These are phyloP conservation scores for Nicotiana attenuata DNA, from an alignment of 257 asterid genomes.

Conservation along the genomic window DNA sequence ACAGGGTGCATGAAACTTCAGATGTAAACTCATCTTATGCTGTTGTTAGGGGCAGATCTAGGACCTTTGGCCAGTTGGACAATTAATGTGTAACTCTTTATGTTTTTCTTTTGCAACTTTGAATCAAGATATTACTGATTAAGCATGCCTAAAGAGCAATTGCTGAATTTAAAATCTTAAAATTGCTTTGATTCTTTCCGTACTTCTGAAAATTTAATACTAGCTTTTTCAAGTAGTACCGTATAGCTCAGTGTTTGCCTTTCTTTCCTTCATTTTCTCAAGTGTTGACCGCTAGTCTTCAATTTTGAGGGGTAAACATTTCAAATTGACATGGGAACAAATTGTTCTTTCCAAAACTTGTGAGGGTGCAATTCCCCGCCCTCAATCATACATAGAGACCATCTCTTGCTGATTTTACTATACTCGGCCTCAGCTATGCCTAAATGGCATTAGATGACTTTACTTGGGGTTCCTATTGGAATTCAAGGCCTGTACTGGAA, in stretches of 20 bases:
- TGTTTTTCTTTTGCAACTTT: background rate
- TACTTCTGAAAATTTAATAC: background rate
- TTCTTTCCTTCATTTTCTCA: too few relatives aligned
- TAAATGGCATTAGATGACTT: background rate
- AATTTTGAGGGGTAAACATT: background rate
- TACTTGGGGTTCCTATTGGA: background rate
- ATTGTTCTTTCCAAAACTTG: background rate
- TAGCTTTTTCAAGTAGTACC: background rate
- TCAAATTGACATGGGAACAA: background rate
- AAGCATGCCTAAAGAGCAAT: background rate
- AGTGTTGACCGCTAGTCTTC: background rate
- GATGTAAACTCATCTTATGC: background rate
- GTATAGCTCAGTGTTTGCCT: background rate
- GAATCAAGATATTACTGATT: background rate
- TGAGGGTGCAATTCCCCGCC: background rate
- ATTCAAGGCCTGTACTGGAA: background rate
- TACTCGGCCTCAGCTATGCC: background rate
- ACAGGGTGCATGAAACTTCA: background rate
- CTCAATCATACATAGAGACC: background rate
- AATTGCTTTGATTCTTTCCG: background rate
- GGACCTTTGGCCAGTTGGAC: background rate
- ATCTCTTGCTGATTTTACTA: background rate
- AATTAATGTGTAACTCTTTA: background rate
- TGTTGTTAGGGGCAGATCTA: background rate
- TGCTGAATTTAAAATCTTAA: background rate